A percentile compares a stretch with the other conserved stretches of the same genome.
Evolutionary conservation across 208 protist genomes (phyloP).

Genomic region (Leishmania arabica): DNA sequence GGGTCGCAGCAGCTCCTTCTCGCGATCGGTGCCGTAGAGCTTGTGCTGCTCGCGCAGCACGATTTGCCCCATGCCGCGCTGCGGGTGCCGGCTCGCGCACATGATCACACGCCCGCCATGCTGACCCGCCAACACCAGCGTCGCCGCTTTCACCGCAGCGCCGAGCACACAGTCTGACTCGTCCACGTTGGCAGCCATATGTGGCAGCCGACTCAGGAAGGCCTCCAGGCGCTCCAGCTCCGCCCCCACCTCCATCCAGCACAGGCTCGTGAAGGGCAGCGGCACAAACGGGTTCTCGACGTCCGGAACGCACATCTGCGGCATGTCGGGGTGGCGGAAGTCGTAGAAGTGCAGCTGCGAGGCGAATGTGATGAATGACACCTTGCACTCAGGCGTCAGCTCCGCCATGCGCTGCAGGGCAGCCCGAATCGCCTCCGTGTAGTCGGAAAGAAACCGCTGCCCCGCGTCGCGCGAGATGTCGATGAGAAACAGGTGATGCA

Average conservation of each 20-base stretch:
- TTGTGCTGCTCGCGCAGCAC: constrained; percentile 82
- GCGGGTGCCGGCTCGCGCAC: constrained; percentile 55
- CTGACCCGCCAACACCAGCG: constrained; percentile 76
- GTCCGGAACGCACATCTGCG: constrained; percentile 84
- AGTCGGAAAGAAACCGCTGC: constrained; percentile 71
- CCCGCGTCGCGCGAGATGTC: constrained; percentile 73
- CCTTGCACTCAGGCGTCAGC: constrained; percentile 62
- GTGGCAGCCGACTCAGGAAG: constrained; percentile 60
- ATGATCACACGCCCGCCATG: constrained; percentile 80
- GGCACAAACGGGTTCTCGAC: constrained; percentile 90
- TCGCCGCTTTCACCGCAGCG: constrained; percentile 78
- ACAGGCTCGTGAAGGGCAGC: constrained; percentile 87
- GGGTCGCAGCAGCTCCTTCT: constrained; percentile 86
- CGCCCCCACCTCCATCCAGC: constrained; percentile 85
- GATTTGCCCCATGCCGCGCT: constrained; percentile 68
- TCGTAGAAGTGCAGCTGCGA: constrained; percentile 92
- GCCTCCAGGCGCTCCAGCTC: constrained; percentile 60
- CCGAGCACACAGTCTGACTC: constrained; percentile 76
- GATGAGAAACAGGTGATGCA: constrained; percentile 87
- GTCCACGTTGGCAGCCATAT: constrained; percentile 43
- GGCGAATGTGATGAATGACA: constrained; percentile 91
- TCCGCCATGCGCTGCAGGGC: constrained; percentile 79
- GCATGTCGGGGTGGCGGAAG: constrained; percentile 68
- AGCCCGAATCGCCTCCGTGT: constrained; percentile 61
- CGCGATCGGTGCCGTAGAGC: constrained; percentile 81